A percentile compares a stretch with the other conserved stretches of the same genome.
Conservation (phyloP, 1,139 yeast genomes). For the Meyerozyma athensensis region DNA sequence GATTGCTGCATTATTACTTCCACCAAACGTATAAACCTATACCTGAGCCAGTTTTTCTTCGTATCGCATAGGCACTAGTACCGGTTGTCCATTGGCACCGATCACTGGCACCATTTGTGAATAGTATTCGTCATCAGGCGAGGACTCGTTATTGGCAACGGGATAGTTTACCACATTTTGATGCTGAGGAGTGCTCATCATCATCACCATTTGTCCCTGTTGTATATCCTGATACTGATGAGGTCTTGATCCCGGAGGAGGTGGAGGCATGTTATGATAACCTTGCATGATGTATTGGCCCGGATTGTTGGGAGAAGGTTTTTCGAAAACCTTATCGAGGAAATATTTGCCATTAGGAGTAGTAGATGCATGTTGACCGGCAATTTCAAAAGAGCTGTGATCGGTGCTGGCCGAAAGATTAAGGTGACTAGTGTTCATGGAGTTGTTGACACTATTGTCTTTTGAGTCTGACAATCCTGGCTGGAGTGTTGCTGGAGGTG, state of each 20-base stretch:
- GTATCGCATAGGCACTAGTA: conserved; percentile 3
- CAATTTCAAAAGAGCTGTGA: conserved; percentile 37
- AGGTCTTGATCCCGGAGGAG: conserved; percentile 10
- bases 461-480: conserved; percentile 10
- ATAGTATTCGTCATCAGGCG: neutral
- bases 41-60: neutral
- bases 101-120: conserved; percentile 3
- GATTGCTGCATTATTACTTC: conserved; percentile 65
- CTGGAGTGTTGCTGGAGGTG: conserved; percentile 6
- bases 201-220: conserved; percentile 26
- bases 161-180: conserved; percentile 13
- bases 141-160: neutral
- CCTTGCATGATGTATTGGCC: conserved; percentile 16
- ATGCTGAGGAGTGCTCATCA: conserved; percentile 47
- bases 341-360: conserved; percentile 42
- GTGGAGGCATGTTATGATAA: conserved; percentile 26
- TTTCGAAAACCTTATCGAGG: conserved; percentile 38
- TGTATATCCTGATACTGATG: conserved; percentile 14
- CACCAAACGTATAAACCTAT: conserved; percentile 51
- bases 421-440: conserved; percentile 21
- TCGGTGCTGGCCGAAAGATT: conserved; percentile 18
- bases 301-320: conserved; percentile 31
- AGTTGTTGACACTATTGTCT: conserved; percentile 6
- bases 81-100: conserved; percentile 2
- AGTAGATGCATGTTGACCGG: conserved; percentile 26